Evolutionary conservation across 164 flowering plant genomes (phyloP).

Genomic region (Tetracentron sinense): DNA sequence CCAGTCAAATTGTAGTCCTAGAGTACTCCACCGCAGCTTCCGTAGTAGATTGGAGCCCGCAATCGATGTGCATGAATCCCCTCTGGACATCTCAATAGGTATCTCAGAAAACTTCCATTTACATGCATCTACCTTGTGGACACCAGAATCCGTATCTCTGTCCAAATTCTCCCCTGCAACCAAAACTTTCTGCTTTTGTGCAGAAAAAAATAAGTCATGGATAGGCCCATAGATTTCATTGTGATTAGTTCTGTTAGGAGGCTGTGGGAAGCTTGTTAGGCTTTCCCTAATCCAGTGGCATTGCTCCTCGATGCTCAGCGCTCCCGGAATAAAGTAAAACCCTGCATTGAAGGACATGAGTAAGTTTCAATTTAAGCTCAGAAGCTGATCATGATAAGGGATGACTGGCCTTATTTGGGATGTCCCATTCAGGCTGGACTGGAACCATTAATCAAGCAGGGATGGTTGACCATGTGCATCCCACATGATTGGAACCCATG

Average conservation of each 20-base stretch:
- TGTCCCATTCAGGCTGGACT: too few species aligned
- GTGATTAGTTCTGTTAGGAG: conserved; percentile 93
- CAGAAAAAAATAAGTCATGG: conserved; percentile 53
- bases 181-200: conserved; percentile 49
- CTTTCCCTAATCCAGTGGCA: conserved; percentile 85
- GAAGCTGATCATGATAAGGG: too few species aligned
- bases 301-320: conserved; percentile 74
- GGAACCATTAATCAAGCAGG: too few species aligned
- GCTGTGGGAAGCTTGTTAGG: conserved; percentile 78
- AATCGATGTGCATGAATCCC: conserved; percentile 41
- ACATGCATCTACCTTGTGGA: conserved; percentile 18
- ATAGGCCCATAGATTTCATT: conserved; percentile 78
- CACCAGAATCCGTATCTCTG: conserved; percentile 15
- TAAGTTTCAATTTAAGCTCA: neutral
- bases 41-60: conserved; percentile 63
- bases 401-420: too few species aligned
- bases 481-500: too few species aligned
- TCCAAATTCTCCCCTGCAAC: conserved; percentile 29
- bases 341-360: conserved; percentile 42
- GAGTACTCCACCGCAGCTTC: conserved; percentile 96
- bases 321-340: conserved; percentile 90
- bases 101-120: conserved; percentile 54
- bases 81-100: conserved; percentile 21
- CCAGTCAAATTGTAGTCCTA: conserved; percentile 98
- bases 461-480: too few species aligned